A percentile compares a stretch with the other conserved stretches of the same genome.
phyloP scores from a whole-genome alignment of 768 basidiomycete species.

The Aureoboletus auriporus region DNA sequence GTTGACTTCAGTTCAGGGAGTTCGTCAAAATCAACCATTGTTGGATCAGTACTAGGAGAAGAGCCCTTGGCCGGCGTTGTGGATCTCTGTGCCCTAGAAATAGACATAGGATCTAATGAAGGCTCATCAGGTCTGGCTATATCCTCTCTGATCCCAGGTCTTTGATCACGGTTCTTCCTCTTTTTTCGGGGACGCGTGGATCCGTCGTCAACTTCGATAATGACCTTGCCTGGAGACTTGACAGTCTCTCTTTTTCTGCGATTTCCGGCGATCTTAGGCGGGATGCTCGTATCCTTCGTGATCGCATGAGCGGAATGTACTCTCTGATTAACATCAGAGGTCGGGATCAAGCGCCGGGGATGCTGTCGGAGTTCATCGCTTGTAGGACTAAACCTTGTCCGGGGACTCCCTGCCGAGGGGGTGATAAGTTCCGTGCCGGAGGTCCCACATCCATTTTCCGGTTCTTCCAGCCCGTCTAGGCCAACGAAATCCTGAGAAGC shows the following conservation, averaged over 20 bases:
- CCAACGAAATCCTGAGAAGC: background rate
- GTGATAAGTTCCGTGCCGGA: background rate
- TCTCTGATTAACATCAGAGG: background rate
- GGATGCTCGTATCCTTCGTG: background rate
- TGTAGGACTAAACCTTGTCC: background rate
- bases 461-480: background rate
- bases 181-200: constrained; percentile 2
- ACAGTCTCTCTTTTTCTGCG: constrained; percentile 26
- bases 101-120: constrained; percentile 1
- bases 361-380: background rate
- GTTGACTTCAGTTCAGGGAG: constrained; percentile 19
- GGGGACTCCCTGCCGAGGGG: background rate
- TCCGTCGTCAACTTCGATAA: constrained; percentile 14
- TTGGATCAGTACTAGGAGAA: constrained; percentile 20
- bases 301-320: background rate
- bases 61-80: constrained; percentile 32
- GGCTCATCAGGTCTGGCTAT: background rate
- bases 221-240: constrained; percentile 1
- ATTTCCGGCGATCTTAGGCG: constrained; percentile 16
- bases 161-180: constrained; percentile 20
- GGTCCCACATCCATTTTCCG: background rate
- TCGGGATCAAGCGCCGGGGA: background rate
- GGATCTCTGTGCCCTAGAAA: constrained; percentile 26
- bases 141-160: background rate
- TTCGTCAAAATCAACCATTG: constrained; percentile 30